A percentile compares a stretch with the other conserved stretches of the same genome.
phyloP scores from a whole-genome alignment of 495 filamentous ascomycete species.

The Aspergillus heteromorphus region DNA sequence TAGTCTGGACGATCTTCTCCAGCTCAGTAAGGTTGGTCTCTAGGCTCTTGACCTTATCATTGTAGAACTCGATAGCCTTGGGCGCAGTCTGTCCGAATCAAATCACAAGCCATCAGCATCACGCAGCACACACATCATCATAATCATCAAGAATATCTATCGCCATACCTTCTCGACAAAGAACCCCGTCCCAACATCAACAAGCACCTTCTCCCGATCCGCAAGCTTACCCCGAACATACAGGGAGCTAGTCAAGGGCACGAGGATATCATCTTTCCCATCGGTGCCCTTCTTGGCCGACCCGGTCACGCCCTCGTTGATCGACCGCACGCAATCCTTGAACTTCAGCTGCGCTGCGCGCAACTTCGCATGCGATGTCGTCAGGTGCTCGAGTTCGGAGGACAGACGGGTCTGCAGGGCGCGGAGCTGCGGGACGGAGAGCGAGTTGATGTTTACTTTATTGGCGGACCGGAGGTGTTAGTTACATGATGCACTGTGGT shows the following conservation, averaged over 20 bases:
- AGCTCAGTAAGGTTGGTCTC: slow-evolving; percentile 74
- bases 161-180: slow-evolving; percentile 90
- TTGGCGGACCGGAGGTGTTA: neutral
- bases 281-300: slow-evolving; percentile 32
- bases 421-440: slow-evolving; percentile 53
- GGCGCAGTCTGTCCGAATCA: slow-evolving; percentile 47
- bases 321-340: slow-evolving; percentile 73
- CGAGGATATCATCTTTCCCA: slow-evolving; percentile 58
- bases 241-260: slow-evolving; percentile 86
- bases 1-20: slow-evolving; percentile 79
- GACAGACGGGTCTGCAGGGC: slow-evolving; percentile 90
- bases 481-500: too few species aligned
- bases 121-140: too few species aligned
- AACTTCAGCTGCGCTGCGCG: slow-evolving; percentile 87
- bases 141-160: neutral
- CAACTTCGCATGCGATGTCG: slow-evolving; percentile 79
- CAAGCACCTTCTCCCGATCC: slow-evolving; percentile 73
- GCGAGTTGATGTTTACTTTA: slow-evolving; percentile 58
- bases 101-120: neutral
- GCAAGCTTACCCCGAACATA: slow-evolving; percentile 84
- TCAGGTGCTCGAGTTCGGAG: slow-evolving; percentile 90
- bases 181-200: slow-evolving; percentile 95
- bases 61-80: slow-evolving; percentile 80
- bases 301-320: slow-evolving; percentile 55
- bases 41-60: slow-evolving; percentile 75